These are phyloP conservation scores for Picochlorum sp. DNA, from an alignment of 139 green algal species.

Conservation along the genomic window DNA sequence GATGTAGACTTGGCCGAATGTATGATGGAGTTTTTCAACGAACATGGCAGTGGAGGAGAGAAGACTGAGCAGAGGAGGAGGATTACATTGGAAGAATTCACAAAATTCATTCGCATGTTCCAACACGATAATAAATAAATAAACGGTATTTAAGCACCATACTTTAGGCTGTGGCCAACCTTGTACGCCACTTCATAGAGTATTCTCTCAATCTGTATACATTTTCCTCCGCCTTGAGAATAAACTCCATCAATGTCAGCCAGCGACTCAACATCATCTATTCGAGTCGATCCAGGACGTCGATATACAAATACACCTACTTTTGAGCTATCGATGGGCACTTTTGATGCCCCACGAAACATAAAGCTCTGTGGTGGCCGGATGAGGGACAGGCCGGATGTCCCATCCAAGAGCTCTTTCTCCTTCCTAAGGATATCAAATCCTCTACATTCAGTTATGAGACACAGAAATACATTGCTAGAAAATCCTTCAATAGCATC, in stretches of 20 bases:
- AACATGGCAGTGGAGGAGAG: no score
- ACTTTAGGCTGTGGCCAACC: slow-evolving; percentile 55
- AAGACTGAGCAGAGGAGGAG: no score
- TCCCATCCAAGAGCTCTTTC: neutral
- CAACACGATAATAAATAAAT: neutral
- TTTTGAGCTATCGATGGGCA: slow-evolving; percentile 8
- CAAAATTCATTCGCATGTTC: neutral
- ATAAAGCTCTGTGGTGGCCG: slow-evolving; percentile 50
- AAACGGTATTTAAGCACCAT: slow-evolving; percentile 43
- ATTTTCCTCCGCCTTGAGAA: slow-evolving; percentile 20
- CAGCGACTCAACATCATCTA: slow-evolving; percentile 33
- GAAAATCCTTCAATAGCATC: no score
- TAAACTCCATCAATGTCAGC: slow-evolving; percentile 12
- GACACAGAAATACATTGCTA: no score
- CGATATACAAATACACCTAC: slow-evolving; percentile 37
- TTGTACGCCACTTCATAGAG: slow-evolving; percentile 66
- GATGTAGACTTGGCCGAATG: no score
- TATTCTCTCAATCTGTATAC: slow-evolving; percentile 45
- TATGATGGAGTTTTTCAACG: no score
- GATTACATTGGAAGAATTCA: neutral
- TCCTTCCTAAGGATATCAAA: no score
- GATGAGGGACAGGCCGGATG: neutral
- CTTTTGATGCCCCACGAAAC: slow-evolving; percentile 15
- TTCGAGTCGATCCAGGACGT: slow-evolving; percentile 45
- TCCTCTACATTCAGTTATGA: no score